These are phyloP conservation scores for Vachellia pachyceras DNA, from an alignment of 306 rosid genomes.

Conservation along the genomic window DNA sequence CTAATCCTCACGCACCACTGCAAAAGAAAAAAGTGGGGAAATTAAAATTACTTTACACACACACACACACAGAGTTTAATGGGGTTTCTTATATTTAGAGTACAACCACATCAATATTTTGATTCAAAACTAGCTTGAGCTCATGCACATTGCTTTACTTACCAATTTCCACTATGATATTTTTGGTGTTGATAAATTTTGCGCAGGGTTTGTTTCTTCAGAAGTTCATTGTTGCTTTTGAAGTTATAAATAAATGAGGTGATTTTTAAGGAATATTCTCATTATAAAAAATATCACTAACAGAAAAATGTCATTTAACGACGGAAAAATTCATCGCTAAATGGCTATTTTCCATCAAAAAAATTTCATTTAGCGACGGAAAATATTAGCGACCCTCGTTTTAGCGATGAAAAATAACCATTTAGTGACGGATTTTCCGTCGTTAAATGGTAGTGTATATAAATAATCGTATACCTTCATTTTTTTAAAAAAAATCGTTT, in stretches of 20 bases:
- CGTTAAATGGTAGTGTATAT: no score
- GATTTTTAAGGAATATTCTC: conserved; percentile 37
- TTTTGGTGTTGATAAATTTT: background rate
- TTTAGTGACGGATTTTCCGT: no score
- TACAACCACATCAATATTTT: background rate
- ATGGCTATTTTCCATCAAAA: no score
- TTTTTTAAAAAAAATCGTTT: conserved; percentile 7
- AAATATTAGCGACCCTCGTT: no score
- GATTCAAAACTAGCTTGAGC: background rate
- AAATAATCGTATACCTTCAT: conserved; percentile 8
- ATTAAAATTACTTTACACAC: no score
- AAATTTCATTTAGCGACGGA: no score
- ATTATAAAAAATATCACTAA: conserved; percentile 41
- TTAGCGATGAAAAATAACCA: no score
- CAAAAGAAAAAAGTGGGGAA: background rate
- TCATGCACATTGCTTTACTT: background rate
- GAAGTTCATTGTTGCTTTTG: background rate
- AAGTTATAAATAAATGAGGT: background rate
- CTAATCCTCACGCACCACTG: background rate
- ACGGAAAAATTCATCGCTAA: no score
- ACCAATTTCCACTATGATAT: background rate
- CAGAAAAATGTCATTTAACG: no score
- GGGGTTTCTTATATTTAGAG: no score
- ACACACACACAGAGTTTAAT: no score
- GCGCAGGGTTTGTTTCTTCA: background rate